Percentiles rank a stretch among this genome's conserved stretches.
phyloP scores from a whole-genome alignment of 768 basidiomycete species.

The Gymnopilus dilepis region DNA sequence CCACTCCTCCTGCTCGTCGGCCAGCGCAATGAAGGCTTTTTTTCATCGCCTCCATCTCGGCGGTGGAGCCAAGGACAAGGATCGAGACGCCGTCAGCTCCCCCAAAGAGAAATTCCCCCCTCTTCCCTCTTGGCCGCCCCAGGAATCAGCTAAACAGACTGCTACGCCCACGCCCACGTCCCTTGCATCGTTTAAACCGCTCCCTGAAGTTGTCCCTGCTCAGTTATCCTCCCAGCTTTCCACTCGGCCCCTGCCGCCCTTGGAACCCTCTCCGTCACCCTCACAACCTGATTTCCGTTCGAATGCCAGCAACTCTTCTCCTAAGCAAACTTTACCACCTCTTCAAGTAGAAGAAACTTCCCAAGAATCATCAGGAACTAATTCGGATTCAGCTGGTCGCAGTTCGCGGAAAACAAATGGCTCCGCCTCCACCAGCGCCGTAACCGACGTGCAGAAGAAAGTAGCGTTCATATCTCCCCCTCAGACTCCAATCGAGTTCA shows the following conservation, averaged over 20 bases:
- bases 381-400: conserved; percentile 37
- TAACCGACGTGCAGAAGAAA: conserved; percentile 73
- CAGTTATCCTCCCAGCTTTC: conserved; percentile 40
- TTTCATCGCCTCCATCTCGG: conserved; percentile 76
- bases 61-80: conserved; percentile 68
- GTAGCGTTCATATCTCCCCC: conserved; percentile 88
- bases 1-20: conserved; percentile 3
- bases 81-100: conserved; percentile 51
- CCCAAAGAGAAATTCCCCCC: conserved; percentile 73
- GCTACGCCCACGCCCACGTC: conserved; percentile 52
- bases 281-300: conserved; percentile 28
- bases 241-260: conserved; percentile 35
- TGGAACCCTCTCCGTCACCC: conserved; percentile 34
- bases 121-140: conserved; percentile 72
- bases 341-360: conserved; percentile 26
- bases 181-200: conserved; percentile 64
- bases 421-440: conserved; percentile 29
- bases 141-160: conserved; percentile 34
- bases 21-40: conserved; percentile 77
- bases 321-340: conserved; percentile 27
- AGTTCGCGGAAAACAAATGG: conserved; percentile 45
- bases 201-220: conserved; percentile 65
- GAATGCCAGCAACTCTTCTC: conserved; percentile 22
- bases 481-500: conserved; percentile 65
- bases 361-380: conserved; percentile 31